Evolutionary conservation across 2,329 filamentous ascomycete species (phyloP), one percentile per base, ranked within the genome.

Genomic region (Ramularia collo-cygni): DNA sequence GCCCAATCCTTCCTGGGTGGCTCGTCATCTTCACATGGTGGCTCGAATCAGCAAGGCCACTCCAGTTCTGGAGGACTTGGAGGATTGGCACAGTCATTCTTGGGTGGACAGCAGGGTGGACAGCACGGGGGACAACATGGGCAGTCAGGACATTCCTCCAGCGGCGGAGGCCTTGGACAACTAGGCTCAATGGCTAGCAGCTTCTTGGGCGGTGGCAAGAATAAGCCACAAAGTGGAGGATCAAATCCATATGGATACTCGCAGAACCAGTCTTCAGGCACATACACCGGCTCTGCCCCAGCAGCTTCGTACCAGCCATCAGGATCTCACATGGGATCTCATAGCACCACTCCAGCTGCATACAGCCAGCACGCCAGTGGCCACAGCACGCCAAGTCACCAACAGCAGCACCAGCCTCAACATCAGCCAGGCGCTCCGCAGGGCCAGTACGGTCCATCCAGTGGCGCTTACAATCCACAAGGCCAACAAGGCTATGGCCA

Each of bases 191-290:
- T 55, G 50, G 52, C 55, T 13, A 52, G 51, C 40, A 53, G 48
- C 32, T 56, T 60, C 35, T 29, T 60, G 14, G 56, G 57, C 15
- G 56, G 56, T 19, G 47, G 54, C 36, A 52, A 14, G 31, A 33
- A 50, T 42, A 60, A 60, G 38, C 53, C 54, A n/a, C 52, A 55
- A 18, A 48, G 49, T 30, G 34, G 47, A 24, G 40, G 45, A 14
- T 44, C 46, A 19, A 56, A 56, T 26, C 51, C 52, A 18, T 64
- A 64, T 40, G 63, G 62, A 13, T 65, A 65, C 43, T 59, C 59
- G 10, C 56, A 55, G 28, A 59, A 54, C 28, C 49, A 47, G 12
- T 48, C 46, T 10, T 50, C 50, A 21, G 58, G 59, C 16, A 58
- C 59, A 34, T 65, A 65, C 42, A 53, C 51, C 16, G 63, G 62